A percentile compares a stretch with the other conserved stretches of the same genome.
Conservation (phyloP, 805 yeast genomes). For the Helenozyma rhizophorensis region DNA sequence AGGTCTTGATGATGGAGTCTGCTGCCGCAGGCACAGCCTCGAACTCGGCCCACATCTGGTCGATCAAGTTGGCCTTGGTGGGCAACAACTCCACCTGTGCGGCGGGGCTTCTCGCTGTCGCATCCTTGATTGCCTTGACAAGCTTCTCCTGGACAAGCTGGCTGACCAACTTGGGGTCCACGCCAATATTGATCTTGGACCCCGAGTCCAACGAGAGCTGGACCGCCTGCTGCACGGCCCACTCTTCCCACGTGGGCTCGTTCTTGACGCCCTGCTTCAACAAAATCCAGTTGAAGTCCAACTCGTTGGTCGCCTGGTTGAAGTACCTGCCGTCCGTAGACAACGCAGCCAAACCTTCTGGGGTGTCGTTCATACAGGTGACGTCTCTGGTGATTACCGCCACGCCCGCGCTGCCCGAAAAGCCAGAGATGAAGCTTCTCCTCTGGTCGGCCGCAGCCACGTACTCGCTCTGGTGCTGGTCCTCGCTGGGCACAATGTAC, state of each 20-base stretch:
- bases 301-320: conserved; percentile 52
- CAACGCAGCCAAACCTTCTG: conserved; percentile 53
- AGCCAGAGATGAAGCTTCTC: conserved; percentile 77
- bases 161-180: conserved; percentile 49
- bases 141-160: conserved; percentile 30
- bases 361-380: conserved; percentile 44
- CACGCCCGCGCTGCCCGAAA: conserved; percentile 90
- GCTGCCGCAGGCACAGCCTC: conserved; percentile 58
- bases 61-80: conserved; percentile 63
- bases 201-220: conserved; percentile 48
- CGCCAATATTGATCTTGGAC: conserved; percentile 31
- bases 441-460: conserved; percentile 79
- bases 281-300: conserved; percentile 57
- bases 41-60: conserved; percentile 63
- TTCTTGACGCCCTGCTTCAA: conserved; percentile 48
- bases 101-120: conserved; percentile 17
- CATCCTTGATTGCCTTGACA: conserved; percentile 25
- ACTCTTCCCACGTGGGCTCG: conserved; percentile 55
- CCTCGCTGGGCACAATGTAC: conserved; percentile 82
- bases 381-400: conserved; percentile 74
- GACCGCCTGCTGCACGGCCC: conserved; percentile 49
- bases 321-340: conserved; percentile 62
- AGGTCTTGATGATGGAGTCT: conserved; percentile 45
- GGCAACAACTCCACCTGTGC: conserved; percentile 41
- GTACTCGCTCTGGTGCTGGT: conserved; percentile 91